Evolutionary conservation across 805 yeast species (phyloP), one percentile per base, ranked within the genome.

Genomic region (Dipodascus albidus): DNA sequence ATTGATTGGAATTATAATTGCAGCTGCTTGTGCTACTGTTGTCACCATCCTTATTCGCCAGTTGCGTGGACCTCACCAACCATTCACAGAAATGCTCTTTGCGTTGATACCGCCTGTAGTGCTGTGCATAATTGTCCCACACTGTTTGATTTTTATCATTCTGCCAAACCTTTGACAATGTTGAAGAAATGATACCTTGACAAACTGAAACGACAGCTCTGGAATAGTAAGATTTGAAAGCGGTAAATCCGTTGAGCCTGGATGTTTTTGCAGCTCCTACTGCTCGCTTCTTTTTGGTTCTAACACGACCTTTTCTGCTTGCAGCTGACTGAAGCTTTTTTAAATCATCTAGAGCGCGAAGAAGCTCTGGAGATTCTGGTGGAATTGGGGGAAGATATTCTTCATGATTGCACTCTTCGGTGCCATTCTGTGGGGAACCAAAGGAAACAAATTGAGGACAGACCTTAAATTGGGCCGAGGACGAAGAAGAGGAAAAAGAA

Each of bases 151-250:
- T 22, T 47, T 47, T 23, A 6, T 47, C 24, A 8, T 14, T 47
- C 22, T 23, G 24, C 49, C 49, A 47, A 6, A 47, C 49, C n/a
- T 47, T 23, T 3, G 49, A 21, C 8, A 47, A 27, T 3, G 24
- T 47, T 9, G 31, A 21, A n/a, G 49, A 47, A n/a, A 47, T 47
- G 24, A 22, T 15, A 8, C 49, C 49, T n/a, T 47, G 49, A n/a
- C 49, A 22, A 9, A 47, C 49, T 3, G 24, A 22, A 9, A 14
- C n/a, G 19, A 47, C 49, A 8, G n/a, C 24, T 22, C 49, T 9
- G 31, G 19, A 14, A n/a, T 47, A 47, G 19, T 14, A 47, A 14
- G 49, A 21, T 47, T 47, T 47, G 27, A 47, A 47, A 22, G 31
- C 49, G 24, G 49, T 47, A n/a, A 47, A 47, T 4, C 31, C 24